Evolutionary conservation across 2,329 filamentous ascomycete species (phyloP), one percentile per base, ranked within the genome.

Genomic region (Neofusicoccum parvum): DNA sequence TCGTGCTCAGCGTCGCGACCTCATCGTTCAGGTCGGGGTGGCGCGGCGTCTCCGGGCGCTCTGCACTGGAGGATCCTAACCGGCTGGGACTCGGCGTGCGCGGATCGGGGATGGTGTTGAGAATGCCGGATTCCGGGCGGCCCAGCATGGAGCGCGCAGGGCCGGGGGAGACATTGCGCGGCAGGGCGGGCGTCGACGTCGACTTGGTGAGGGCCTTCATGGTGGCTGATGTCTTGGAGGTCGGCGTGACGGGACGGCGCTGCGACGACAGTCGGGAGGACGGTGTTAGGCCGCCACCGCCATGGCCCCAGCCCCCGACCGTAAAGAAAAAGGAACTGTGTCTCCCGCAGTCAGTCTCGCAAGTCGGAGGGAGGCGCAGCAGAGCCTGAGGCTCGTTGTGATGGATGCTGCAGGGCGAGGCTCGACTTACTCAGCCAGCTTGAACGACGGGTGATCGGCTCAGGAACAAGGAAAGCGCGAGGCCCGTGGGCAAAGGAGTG

Each of bases 1-100:
- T 99, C 56, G 93, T 94, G 79, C 93, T 98, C 37, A 99, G 83
- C 6, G 92, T 88, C 7, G 94, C 92, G 34, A 99, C 92, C 79
- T 98, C 95, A 69, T 84, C 83, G 74, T 85, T 89, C 49, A 90
- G 74, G 71, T 90, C 87, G 20, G 86, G 86, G 70, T 88, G 85
- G 68, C 79, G 80, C 39, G 73, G 69, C 6, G 74, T 72, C 32
- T 78, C 69, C 6, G 75, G 51, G 72, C 62, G 75, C 80, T 68
- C 77, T 74, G 73, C 85, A 17, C 69, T 67, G 20, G 69, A 70
- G 20, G 69, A 70, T 56, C 67, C 72, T 32, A 23, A 17, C 14
- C 64, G 20, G 49, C 23, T 54, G 0, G 77, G 76, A 39, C 79
- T 80, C 20, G 80, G 75, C 4, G 80, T 78, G 56, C 82, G 76